Base-by-base conservation (phyloP, 2,329 filamentous ascomycete genomes). In the Paecilomyces dactylethromorphus region DNA sequence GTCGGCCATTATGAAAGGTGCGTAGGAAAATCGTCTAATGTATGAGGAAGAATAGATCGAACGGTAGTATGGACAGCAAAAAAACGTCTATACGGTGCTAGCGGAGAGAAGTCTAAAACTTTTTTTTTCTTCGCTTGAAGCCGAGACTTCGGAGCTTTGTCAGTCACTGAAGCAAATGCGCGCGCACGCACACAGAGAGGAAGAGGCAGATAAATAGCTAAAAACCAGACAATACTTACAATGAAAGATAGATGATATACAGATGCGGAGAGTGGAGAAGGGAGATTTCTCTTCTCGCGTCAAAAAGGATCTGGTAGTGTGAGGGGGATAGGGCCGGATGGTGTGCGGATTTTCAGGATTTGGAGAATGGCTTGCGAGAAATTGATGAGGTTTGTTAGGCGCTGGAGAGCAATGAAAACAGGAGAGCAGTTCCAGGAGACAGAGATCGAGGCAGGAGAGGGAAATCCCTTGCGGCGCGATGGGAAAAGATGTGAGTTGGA, bases 1-100 rank as follows among this genome's bases (percentile, higher is more conserved):
- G 64, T 76, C 74, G 69, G 73, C 69, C 74, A 76, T 76, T 62
- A 62, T 66, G 68, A 56, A 62, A 63, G 58, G 60, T 62, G 60
- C 58, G 58, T 31, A 62, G 61, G 39, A 50, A 63, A 63, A 62
- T 57, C 7, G 51, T 58, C 60, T 65, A 60, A 59, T 55, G 58
- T 54, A 56, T 26, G 57, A 29, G 50, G 51, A 62, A 29, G 56
- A 53, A 26, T 49, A 53, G 35, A 58, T 39, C 35, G 53, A 33
- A 24, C 56, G 33, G 55, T 49, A 58, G 51, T 58, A 61, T 55
- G 49, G 35, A 55, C 55, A 56, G 60, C 56, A 56, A 58, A 56
- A 56, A 57, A 56, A 53, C 53, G 58, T 69, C 60, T 68, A 64
- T 60, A 56, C 32, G 58, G 58, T 56, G 54, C 59, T 24, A 57